Conservation (phyloP, 2,329 filamentous ascomycete species). For the Colletotrichum godetiae region DNA sequence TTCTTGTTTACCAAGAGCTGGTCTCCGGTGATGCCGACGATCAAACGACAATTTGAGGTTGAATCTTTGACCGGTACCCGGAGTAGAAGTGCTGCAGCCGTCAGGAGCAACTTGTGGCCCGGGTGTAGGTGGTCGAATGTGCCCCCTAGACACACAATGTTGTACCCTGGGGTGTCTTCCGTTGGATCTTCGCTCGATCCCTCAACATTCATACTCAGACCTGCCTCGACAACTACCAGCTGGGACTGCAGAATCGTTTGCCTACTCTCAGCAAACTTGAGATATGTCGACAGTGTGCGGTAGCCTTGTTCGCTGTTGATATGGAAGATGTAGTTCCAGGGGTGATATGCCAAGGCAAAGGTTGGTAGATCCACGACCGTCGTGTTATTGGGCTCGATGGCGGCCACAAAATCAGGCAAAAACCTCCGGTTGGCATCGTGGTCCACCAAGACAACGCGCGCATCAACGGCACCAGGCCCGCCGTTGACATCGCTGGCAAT, state of each 20-base stretch:
- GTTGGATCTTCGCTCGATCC: constrained; percentile 1
- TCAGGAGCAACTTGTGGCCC: constrained; percentile 94
- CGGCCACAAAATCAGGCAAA: constrained; percentile 46
- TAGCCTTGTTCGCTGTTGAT: constrained; percentile 74
- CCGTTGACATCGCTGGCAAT: constrained; percentile 68
- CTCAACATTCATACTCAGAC: constrained; percentile 57
- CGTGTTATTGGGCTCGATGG: constrained; percentile 57
- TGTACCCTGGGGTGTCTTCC: constrained; percentile 38
- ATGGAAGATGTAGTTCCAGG: constrained; percentile 75
- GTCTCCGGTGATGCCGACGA: constrained; percentile 90
- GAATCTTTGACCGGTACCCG: constrained; percentile 58
- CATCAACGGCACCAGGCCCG: constrained; percentile 77
- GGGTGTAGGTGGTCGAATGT: constrained; percentile 97
- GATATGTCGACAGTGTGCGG: constrained; percentile 62
- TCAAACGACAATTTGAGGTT: constrained; percentile 65
- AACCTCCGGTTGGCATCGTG: constrained; percentile 56
- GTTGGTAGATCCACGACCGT: constrained; percentile 60
- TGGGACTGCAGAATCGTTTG: constrained; percentile 62
- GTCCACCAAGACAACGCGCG: constrained; percentile 79
- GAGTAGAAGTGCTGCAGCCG: constrained; percentile 82
- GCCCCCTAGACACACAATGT: constrained; percentile 80
- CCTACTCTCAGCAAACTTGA: constrained; percentile 57
- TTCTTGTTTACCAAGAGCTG: constrained; percentile 90
- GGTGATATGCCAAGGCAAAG: constrained; percentile 64
- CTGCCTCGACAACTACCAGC: constrained; percentile 63